Conservation (phyloP, 176 grass and related monocot species). For the Aegilops tauschii region DNA sequence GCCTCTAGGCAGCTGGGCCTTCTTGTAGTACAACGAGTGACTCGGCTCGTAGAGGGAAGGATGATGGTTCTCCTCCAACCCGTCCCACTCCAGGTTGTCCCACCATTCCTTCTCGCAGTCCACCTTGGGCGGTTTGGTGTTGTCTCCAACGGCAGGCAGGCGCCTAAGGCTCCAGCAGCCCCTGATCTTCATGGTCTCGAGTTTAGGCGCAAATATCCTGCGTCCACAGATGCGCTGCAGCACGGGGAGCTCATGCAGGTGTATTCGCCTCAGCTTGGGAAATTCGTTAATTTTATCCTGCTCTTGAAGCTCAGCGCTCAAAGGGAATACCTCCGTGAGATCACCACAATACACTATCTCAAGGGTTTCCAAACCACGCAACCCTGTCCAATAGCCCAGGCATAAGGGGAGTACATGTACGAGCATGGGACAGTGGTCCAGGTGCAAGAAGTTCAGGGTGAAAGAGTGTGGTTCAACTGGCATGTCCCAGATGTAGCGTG, state of each 20-base stretch:
- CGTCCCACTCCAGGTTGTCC: background rate
- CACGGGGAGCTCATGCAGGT: slow-evolving; percentile 16
- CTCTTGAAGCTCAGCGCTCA: background rate
- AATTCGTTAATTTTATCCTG: background rate
- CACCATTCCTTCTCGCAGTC: slow-evolving; percentile 36
- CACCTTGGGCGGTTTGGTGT: background rate
- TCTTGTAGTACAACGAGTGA: background rate
- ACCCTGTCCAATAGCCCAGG: no score
- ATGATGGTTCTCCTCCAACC: fast-evolving
- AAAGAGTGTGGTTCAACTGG: no score
- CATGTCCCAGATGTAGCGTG: no score
- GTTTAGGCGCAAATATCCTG: background rate
- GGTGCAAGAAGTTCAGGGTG: no score
- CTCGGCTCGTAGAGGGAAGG: background rate
- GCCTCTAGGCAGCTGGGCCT: no score
- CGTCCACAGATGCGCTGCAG: background rate
- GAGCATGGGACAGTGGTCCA: no score
- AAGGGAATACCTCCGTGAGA: background rate
- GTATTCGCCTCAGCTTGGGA: fast-evolving
- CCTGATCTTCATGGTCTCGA: background rate
- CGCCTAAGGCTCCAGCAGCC: slow-evolving; percentile 20
- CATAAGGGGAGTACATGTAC: no score
- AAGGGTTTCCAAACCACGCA: background rate
- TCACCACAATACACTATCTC: background rate
- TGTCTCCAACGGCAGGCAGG: fast-evolving